Conservation (phyloP, 257 asterid genomes). For the Forsythia viridissima region DNA sequence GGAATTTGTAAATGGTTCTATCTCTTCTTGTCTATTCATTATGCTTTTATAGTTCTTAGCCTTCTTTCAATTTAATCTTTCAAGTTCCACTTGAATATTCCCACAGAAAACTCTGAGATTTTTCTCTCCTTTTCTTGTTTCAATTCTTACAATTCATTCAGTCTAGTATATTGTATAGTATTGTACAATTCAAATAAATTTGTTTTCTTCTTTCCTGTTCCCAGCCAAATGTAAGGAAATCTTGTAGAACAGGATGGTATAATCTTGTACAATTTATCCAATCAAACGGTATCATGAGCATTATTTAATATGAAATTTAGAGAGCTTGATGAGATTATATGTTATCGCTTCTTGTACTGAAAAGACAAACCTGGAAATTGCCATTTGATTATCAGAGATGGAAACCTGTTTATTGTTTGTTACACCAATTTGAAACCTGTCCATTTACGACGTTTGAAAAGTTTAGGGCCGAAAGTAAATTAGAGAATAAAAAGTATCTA, state of each 20-base stretch:
- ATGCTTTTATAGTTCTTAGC: constrained; percentile 20
- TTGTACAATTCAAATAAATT: not conserved
- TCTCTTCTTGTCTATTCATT: constrained; percentile 17
- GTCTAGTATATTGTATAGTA: constrained; percentile 23
- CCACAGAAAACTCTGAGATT: not conserved
- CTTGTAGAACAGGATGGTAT: not conserved
- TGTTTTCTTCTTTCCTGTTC: not conserved
- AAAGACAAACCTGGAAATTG: no score
- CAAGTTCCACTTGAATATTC: not conserved
- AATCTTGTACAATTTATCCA: not conserved
- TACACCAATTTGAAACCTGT: no score
- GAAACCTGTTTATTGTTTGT: no score
- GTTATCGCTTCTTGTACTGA: no score
- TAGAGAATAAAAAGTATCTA: no score
- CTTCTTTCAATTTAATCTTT: not conserved
- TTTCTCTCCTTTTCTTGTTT: not conserved
- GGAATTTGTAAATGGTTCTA: constrained; percentile 43
- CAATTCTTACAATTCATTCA: constrained; percentile 11
- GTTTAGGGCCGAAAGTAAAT: no score
- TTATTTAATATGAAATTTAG: no score
- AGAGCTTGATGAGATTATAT: no score
- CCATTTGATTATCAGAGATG: no score
- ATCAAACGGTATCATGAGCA: no score
- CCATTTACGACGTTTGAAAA: no score
- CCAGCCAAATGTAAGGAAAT: not conserved